Base-by-base conservation (phyloP, 2,329 filamentous ascomycete genomes). In the Didymella segeticola region DNA sequence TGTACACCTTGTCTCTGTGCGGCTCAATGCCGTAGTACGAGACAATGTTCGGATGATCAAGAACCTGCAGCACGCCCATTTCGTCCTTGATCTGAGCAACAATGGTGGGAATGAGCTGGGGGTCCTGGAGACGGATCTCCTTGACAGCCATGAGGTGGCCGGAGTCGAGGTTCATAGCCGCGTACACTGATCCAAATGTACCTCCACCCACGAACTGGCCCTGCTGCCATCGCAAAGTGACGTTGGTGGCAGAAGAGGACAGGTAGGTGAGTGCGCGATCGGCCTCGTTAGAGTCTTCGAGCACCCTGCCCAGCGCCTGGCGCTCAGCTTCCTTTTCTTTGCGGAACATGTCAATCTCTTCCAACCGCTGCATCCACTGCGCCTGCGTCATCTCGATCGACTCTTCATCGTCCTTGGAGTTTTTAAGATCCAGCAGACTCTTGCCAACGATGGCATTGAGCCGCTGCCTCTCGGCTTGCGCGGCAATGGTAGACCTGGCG, bases 1-100 rank as follows among this genome's bases (percentile, higher is more conserved):
- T 97, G 76, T 98, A 99, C n/a, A 99, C 95, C 71, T 96, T 95
- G 80, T 99, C 95, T 59, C 95, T 86, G 76, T 99, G 95, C 2
- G 97, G 95, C 75, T 99, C 95, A 68, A 99, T 98, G 53, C 95
- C 95, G 70, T 95, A 95, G 77, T 99, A 99, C 9, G 92, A 93
- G 19, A 99, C 96, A 57, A 99, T 91, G 71, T 99, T 99, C 19
- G 95, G 95, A 71, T 99, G 95, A 69, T 99, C 93, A 38, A 99
- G 83, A 1, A 97, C 89, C 75, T 98, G 93, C 42, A 99, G 80
- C 5, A 99, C 93, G 45, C 89, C 89, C 93, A 99, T 98, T 74
- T 99, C 95, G 69, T 99, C 95, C 59, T 89, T 87, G 72, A 99
- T 98, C 72, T 98, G 93, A 48, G 89, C 87, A 9, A 95, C 93